phyloP scores from a whole-genome alignment of 2,329 filamentous ascomycete genomes.

The Arthroderma sp. region DNA sequence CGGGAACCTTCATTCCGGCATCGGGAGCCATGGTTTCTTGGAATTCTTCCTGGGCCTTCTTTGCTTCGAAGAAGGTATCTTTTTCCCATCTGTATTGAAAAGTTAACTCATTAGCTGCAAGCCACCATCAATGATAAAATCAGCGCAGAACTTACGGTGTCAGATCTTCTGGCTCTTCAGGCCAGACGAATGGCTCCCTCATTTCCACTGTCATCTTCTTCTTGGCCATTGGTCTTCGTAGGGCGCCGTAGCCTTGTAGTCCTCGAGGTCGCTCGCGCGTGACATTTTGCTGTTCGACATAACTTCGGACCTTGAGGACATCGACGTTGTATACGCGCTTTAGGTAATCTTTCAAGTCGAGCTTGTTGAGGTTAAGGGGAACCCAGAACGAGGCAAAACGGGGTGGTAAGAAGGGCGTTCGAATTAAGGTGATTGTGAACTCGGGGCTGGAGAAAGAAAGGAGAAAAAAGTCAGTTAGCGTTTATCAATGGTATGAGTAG shows the following conservation, averaged over 20 bases:
- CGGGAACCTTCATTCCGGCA: slow-evolving; percentile 27
- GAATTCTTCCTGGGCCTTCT: slow-evolving; percentile 34
- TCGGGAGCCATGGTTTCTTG: slow-evolving; percentile 24
- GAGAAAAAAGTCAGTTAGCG: neutral
- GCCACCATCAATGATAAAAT: neutral
- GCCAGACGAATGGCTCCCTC: slow-evolving; percentile 77
- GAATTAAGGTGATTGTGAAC: slow-evolving; percentile 67
- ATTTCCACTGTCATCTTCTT: slow-evolving; percentile 97
- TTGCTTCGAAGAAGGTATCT: slow-evolving; percentile 42
- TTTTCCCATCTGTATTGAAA: slow-evolving; percentile 44
- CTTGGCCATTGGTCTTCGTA: slow-evolving; percentile 56
- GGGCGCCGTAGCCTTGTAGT: slow-evolving; percentile 38
- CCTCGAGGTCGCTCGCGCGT: slow-evolving; percentile 29
- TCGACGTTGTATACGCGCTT: slow-evolving; percentile 71
- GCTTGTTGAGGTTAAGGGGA: slow-evolving; percentile 84
- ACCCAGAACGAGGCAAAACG: slow-evolving; percentile 83
- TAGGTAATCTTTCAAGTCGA: slow-evolving; percentile 92
- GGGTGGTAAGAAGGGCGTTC: slow-evolving; percentile 57
- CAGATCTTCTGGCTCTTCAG: slow-evolving; percentile 51
- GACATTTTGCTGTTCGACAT: slow-evolving; percentile 56
- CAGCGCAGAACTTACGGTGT: slow-evolving; percentile 35
- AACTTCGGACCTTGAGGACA: slow-evolving; percentile 61
- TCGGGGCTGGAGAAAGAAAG: slow-evolving; percentile 48
- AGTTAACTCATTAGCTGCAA: neutral
- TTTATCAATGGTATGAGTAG: no score